These are phyloP conservation scores for Jacaranda mimosifolia DNA, from an alignment of 257 asterid genomes.

Conservation along the genomic window DNA sequence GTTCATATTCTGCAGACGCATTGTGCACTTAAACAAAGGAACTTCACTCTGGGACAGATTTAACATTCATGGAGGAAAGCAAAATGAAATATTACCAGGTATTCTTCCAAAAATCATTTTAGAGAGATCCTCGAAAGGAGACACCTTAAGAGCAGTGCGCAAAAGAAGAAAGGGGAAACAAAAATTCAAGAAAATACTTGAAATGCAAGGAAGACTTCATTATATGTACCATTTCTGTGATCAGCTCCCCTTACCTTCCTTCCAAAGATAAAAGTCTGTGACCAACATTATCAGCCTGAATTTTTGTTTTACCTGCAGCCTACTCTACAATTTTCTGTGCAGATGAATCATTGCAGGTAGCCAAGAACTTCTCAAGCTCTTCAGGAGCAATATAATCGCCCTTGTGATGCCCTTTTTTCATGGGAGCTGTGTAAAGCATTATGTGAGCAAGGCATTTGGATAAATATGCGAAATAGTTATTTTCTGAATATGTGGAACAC, in stretches of 20 bases:
- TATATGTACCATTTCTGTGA: background rate
- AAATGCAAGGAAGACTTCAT: slow-evolving; percentile 10
- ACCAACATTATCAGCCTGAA: slow-evolving; percentile 98
- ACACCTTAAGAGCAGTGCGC: background rate
- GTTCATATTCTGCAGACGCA: background rate
- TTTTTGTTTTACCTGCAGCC: slow-evolving; percentile 70
- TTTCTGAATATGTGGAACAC: slow-evolving; percentile 1
- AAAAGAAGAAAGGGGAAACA: background rate
- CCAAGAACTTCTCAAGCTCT: slow-evolving; percentile 90
- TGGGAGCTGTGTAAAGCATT: slow-evolving; percentile 45
- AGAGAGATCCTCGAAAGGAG: background rate
- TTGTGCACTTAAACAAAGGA: background rate
- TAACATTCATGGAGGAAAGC: background rate
- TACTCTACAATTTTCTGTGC: slow-evolving; percentile 73
- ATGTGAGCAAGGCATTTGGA: slow-evolving; percentile 29
- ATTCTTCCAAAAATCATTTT: background rate
- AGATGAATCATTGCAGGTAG: slow-evolving; percentile 77
- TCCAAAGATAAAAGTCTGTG: slow-evolving; percentile 90
- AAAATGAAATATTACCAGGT: background rate
- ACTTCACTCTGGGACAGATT: background rate
- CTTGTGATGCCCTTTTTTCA: slow-evolving; percentile 94
- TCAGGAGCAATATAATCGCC: slow-evolving; percentile 95
- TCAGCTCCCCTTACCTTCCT: slow-evolving; percentile 68
- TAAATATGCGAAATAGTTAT: background rate
- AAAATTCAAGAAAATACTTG: slow-evolving; percentile 14